A percentile compares a stretch with the other conserved stretches of the same genome.
phyloP scores from a whole-genome alignment of 805 yeast species.

The Candida adriatica region DNA sequence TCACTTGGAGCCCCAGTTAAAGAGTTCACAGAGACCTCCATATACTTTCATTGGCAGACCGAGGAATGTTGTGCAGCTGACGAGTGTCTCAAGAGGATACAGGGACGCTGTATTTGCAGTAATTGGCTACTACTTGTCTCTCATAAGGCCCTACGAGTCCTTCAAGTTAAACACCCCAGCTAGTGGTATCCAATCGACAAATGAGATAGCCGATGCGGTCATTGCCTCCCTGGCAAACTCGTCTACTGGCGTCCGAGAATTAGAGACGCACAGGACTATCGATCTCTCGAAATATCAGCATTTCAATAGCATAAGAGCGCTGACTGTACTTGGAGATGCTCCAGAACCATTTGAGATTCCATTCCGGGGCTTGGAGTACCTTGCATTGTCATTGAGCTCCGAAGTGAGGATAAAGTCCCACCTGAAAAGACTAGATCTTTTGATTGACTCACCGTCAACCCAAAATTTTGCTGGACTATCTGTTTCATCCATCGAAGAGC shows the following conservation, averaged over 20 bases:
- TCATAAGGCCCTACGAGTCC: constrained; percentile 10
- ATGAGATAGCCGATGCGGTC: neutral
- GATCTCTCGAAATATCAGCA: neutral
- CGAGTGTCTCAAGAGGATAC: constrained; percentile 9
- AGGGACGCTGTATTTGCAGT: constrained; percentile 7
- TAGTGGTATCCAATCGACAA: neutral
- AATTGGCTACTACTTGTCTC: constrained; percentile 6
- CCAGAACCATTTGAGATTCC: neutral
- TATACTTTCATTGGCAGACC: constrained; percentile 10
- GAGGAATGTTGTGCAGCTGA: constrained; percentile 2
- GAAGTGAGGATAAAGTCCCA: neutral
- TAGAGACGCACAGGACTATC: constrained; percentile 3
- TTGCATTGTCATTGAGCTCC: constrained; percentile 8
- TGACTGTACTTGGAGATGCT: constrained; percentile 13
- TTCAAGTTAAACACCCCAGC: neutral
- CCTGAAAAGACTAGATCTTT: constrained; percentile 11
- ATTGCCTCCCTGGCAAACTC: constrained; percentile 1
- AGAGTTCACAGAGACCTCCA: constrained; percentile 5
- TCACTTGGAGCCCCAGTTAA: constrained; percentile 1
- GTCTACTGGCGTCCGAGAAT: constrained; percentile 6
- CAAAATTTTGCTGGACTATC: too few relatives aligned
- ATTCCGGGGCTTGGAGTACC: constrained; percentile 3
- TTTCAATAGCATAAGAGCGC: constrained; percentile 9
- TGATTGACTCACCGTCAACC: constrained; percentile 7
- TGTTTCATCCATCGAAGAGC: constrained; percentile 8